phyloP scores from a whole-genome alignment of 148 eudicot genomes.

The Beta vulgaris region DNA sequence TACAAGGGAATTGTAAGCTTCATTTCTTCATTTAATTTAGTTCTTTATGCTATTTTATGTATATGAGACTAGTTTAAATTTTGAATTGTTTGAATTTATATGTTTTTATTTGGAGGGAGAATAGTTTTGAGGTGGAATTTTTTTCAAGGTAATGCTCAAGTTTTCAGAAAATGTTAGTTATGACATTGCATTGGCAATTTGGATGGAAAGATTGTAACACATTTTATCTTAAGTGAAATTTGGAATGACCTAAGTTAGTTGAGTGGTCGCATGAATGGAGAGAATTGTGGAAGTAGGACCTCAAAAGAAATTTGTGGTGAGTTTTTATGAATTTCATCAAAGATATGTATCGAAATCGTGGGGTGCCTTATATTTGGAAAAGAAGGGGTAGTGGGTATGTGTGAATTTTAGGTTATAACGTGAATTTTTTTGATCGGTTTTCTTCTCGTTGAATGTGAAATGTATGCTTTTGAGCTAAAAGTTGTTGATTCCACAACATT shows the following conservation, averaged over 20 bases:
- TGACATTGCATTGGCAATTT: not conserved
- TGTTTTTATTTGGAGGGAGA: not conserved
- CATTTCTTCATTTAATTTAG: not conserved
- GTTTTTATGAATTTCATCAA: not conserved
- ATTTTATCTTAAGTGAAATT: not conserved
- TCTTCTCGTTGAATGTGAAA: not conserved
- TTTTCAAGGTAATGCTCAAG: not conserved
- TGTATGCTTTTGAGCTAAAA: not conserved
- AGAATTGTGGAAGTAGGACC: not conserved
- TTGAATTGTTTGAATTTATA: not conserved
- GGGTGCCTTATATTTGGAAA: not conserved
- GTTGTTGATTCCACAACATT: not conserved
- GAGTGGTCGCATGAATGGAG: not conserved
- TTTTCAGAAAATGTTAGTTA: not conserved
- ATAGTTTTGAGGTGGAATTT: not conserved
- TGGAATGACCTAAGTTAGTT: not conserved
- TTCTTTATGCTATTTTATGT: not conserved
- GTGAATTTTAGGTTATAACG: not conserved
- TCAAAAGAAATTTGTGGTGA: not conserved
- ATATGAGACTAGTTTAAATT: not conserved
- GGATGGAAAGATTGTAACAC: not conserved
- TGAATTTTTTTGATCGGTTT: not conserved
- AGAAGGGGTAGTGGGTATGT: not conserved
- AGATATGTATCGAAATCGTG: not conserved
- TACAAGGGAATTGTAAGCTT: slow-evolving; percentile 81